phyloP scores from a whole-genome alignment of 2,329 filamentous ascomycete genomes.

The Ilyonectria robusta region DNA sequence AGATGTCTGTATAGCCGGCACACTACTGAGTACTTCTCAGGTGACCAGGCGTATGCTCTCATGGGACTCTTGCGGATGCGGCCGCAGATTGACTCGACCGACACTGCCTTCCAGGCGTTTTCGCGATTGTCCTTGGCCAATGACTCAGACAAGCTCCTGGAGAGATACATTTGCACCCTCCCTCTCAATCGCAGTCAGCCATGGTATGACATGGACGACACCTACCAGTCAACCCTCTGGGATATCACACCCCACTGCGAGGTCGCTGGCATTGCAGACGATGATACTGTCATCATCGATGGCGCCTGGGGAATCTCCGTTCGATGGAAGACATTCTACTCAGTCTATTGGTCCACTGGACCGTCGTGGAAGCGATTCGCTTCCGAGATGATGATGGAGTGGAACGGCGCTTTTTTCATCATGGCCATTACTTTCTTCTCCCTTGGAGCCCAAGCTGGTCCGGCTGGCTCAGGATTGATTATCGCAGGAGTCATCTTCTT shows the following conservation, averaged over 20 bases:
- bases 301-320: slow-evolving; percentile 51
- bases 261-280: slow-evolving; percentile 51
- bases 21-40: slow-evolving; percentile 42
- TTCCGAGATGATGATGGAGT: slow-evolving; percentile 37
- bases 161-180: slow-evolving; percentile 51
- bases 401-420: slow-evolving; percentile 42
- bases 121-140: slow-evolving; percentile 53
- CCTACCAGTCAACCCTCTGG: slow-evolving; percentile 51
- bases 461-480: slow-evolving; percentile 29
- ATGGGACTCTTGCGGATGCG: slow-evolving; percentile 54
- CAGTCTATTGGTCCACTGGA: slow-evolving; percentile 47
- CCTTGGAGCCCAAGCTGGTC: slow-evolving; percentile 24
- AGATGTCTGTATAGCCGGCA: slow-evolving; percentile 50
- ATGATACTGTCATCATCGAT: slow-evolving; percentile 54
- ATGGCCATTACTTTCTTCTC: slow-evolving; percentile 39
- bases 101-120: slow-evolving; percentile 55
- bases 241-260: slow-evolving; percentile 53
- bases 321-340: slow-evolving; percentile 51
- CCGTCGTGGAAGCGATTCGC: slow-evolving; percentile 43
- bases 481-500: slow-evolving; percentile 42
- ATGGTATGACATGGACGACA: slow-evolving; percentile 52
- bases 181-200: slow-evolving; percentile 42
- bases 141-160: slow-evolving; percentile 53
- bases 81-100: slow-evolving; percentile 50
- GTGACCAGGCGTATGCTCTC: slow-evolving; percentile 54